phyloP scores from a whole-genome alignment of 306 rosid species.

The Boehmeria nivea region DNA sequence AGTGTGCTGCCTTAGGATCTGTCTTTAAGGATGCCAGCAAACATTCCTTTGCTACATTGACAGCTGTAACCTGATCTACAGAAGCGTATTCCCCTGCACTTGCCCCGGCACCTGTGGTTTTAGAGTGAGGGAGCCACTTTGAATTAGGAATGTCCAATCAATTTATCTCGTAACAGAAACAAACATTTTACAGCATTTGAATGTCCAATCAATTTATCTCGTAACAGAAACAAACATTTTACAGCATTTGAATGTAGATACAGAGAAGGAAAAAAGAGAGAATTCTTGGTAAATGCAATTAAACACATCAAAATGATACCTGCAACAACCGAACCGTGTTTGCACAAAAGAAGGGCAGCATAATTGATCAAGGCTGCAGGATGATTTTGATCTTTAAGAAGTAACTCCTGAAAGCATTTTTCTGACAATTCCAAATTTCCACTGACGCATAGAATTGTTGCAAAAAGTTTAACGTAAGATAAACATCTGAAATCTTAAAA shows the following conservation, averaged over 20 bases:
- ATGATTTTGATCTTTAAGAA: slow-evolving; percentile 90
- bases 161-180: background rate
- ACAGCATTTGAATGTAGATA: no score
- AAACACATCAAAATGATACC: slow-evolving; percentile 51
- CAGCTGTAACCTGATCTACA: slow-evolving; percentile 50
- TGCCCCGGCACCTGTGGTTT: slow-evolving; percentile 83
- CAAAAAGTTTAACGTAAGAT: background rate
- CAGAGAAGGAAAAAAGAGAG: slow-evolving; percentile 9
- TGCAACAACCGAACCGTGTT: slow-evolving; percentile 74
- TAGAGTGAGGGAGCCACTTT: background rate
- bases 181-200: slow-evolving; percentile 2
- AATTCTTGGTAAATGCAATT: no score
- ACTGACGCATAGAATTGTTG: slow-evolving; percentile 32
- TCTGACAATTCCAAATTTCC: slow-evolving; percentile 78
- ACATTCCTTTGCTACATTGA: slow-evolving; percentile 82
- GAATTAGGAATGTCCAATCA: slow-evolving; percentile 21
- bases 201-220: slow-evolving; percentile 2
- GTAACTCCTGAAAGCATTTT: slow-evolving; percentile 79
- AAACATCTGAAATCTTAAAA: background rate
- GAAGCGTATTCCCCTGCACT: slow-evolving; percentile 59
- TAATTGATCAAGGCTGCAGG: slow-evolving; percentile 90
- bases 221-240: slow-evolving; percentile 8
- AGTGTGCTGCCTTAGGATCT: slow-evolving; percentile 86
- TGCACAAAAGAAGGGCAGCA: slow-evolving; percentile 73
- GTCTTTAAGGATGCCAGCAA: slow-evolving; percentile 71